A percentile compares a stretch with the other conserved stretches of the same genome.
Evolutionary conservation across 2,329 filamentous ascomycete species (phyloP).

Genomic region (Anthostomella pinea): DNA sequence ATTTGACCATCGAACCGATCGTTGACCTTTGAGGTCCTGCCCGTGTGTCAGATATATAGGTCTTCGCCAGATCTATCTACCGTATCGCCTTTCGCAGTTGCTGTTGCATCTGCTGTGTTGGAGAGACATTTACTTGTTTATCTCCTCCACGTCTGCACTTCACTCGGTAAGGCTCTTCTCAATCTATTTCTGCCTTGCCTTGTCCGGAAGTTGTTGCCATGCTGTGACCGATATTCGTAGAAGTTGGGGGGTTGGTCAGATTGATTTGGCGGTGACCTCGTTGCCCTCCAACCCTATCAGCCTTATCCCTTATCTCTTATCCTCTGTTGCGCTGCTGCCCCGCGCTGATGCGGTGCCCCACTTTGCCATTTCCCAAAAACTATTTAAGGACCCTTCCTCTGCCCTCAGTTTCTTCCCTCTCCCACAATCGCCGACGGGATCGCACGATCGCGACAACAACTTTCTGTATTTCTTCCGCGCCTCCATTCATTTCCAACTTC

Average conservation of each 20-base stretch:
- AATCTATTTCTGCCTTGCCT: conserved; percentile 4
- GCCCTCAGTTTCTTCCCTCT: too few relatives aligned
- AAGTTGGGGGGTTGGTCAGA: too few relatives aligned
- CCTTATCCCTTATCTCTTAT: neutral
- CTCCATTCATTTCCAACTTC: too few relatives aligned
- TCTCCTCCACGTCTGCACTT: conserved; percentile 93
- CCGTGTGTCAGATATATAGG: conserved; percentile 23
- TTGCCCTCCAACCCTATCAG: too few relatives aligned
- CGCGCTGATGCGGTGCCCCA: too few relatives aligned
- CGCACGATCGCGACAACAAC: too few relatives aligned
- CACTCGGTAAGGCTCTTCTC: conserved; percentile 55
- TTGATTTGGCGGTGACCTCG: too few relatives aligned
- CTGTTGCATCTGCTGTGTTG: too few relatives aligned
- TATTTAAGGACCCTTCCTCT: too few relatives aligned
- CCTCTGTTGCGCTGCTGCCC: neutral
- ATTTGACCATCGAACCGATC: conserved; percentile 19
- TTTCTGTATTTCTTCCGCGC: too few relatives aligned
- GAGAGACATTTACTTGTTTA: conserved; percentile 99
- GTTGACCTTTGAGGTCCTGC: conserved; percentile 22
- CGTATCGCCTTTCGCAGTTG: conserved; percentile 28
- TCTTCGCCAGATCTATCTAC: conserved; percentile 32
- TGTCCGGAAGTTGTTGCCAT: neutral
- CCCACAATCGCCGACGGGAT: too few relatives aligned
- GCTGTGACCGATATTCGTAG: neutral
- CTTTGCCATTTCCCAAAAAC: too few relatives aligned